phyloP scores from a whole-genome alignment of 1,284 basidiomycete genomes.

The Phenoliferia sp. region DNA sequence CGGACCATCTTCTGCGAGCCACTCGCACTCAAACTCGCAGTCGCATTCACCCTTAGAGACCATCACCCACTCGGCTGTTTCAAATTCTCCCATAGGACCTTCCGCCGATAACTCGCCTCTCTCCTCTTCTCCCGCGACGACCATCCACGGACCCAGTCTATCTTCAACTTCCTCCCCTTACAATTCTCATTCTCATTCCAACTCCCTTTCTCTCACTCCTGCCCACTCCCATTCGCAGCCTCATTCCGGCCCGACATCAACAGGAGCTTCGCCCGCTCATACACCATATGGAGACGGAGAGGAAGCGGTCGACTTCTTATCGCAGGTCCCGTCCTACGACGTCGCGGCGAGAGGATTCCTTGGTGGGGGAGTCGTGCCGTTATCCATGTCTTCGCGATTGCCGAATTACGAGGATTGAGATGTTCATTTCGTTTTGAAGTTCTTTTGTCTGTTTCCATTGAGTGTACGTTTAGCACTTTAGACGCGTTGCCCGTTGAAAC shows the following conservation, averaged over 20 bases:
- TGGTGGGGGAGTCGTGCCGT: slow-evolving; percentile 74
- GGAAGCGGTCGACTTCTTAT: slow-evolving; percentile 35
- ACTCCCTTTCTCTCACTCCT: slow-evolving; percentile 11
- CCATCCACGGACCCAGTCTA: not conserved
- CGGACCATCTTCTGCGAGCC: not conserved
- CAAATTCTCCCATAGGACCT: slow-evolving; percentile 17
- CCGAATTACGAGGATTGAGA: slow-evolving; percentile 25
- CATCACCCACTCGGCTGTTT: slow-evolving; percentile 24
- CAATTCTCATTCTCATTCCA: slow-evolving; percentile 2
- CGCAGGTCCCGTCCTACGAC: slow-evolving; percentile 69
- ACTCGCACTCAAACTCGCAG: slow-evolving; percentile 1
- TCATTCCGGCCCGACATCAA: not conserved
- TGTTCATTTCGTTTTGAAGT: not conserved
- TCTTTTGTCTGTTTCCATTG: not conserved
- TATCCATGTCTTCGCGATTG: slow-evolving; percentile 41
- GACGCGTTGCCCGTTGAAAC: no score
- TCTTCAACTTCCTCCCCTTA: slow-evolving; percentile 1
- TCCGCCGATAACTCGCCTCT: slow-evolving; percentile 13
- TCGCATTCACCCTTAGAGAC: not conserved
- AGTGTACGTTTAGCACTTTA: no score
- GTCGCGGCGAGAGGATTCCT: slow-evolving; percentile 75
- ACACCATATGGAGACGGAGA: not conserved
- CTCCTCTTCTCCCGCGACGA: slow-evolving; percentile 15
- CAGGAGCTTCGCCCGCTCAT: not conserved
- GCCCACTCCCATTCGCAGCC: not conserved